Base-by-base conservation (phyloP, 2,329 filamentous ascomycete species). In the Ophiostoma australiae region DNA sequence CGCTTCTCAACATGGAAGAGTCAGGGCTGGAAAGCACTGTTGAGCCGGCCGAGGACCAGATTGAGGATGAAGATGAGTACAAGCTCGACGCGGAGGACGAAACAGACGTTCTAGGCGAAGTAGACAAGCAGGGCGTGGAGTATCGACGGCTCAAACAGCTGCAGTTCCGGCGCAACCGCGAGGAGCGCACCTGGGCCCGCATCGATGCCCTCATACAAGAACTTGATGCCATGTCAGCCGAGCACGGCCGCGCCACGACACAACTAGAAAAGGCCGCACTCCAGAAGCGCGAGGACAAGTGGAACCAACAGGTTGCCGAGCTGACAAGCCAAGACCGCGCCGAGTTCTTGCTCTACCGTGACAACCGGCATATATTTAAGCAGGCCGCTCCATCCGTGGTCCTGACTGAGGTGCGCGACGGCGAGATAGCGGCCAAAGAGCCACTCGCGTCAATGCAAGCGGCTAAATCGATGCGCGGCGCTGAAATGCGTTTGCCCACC, bases 321-420 rank as follows among this genome's bases (percentile, higher is more conserved):
- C n/a, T 75, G 33, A 68, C 68, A 0, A 11, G 17, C 44, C 65
- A 65, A 67, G 76, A 74, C 70, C 69, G 70, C 15, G 65, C 74
- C 5, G 73, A 73, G 3, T 70, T 73, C 2, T 11, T 74, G 27
- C 77, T 80, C 39, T 75, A 80, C 67, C 80, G 82, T 39, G 88
- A 91, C 75, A 87, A 89, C 76, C 77, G 83, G 65, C 84, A 86
- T 73, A 74, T 85, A 20, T 82, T 84, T 75, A 77, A 80, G 68
- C 81, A 84, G 78, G 75, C 82, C 8, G 15, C 63, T 6, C 4
- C 15, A 11, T 66, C 58, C 13, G 8, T 33, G 13, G 33, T 66
- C 33, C 33, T 37, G 61, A 66, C 61, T 10, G 35, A 39, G 63
- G 20, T 39, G 33, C 11, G n/a, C 8, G 5, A 66, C 33, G 63